phyloP scores from a whole-genome alignment of 257 asterid genomes.

The Cynanchum wilfordii region DNA sequence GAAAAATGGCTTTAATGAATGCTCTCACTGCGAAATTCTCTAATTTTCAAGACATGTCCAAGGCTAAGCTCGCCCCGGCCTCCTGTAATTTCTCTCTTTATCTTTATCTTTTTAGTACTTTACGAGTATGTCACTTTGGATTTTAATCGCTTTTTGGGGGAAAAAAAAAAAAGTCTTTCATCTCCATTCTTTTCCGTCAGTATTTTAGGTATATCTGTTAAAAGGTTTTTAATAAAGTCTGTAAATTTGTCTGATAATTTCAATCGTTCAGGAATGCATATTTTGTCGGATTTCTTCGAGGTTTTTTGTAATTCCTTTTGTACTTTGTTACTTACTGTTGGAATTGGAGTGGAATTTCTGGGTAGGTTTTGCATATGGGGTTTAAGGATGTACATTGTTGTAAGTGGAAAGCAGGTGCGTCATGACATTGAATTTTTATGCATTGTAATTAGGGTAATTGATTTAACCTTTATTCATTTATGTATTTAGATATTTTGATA shows the following conservation, averaged over 20 bases:
- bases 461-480: not conserved
- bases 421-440: not conserved
- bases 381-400: not conserved
- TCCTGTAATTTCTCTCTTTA: constrained; percentile 15
- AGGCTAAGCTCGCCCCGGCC: constrained; percentile 17
- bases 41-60: constrained; percentile 3
- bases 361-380: not conserved
- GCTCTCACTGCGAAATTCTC: constrained; percentile 23
- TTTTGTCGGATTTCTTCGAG: too few relatives aligned
- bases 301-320: not conserved
- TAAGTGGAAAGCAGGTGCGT: not conserved
- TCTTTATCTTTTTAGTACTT: not conserved
- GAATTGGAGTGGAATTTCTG: not conserved
- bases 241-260: not conserved
- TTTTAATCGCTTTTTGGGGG: not conserved
- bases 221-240: not conserved
- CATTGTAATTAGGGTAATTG: not conserved
- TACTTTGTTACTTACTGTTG: not conserved
- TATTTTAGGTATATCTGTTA: not conserved
- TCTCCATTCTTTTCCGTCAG: not conserved
- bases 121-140: not conserved
- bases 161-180: not conserved
- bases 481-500: not conserved
- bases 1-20: constrained; percentile 21
- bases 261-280: not conserved